A percentile compares a stretch with the other conserved stretches of the same genome.
phyloP scores from a whole-genome alignment of 768 basidiomycete genomes.

The Phlebiopsis flavidoalba region DNA sequence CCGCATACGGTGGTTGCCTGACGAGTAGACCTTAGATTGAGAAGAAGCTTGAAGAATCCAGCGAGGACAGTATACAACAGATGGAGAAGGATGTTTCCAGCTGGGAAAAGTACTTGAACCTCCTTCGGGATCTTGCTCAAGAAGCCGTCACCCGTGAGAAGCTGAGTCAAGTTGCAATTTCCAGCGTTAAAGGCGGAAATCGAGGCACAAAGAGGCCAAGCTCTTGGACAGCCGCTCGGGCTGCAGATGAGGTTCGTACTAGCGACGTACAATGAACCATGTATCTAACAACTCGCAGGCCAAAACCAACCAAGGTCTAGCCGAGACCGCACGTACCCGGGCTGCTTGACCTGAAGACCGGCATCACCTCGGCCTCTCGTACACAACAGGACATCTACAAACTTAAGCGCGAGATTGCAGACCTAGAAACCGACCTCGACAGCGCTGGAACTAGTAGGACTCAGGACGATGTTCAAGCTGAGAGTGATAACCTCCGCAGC shows the following conservation, averaged over 20 bases:
- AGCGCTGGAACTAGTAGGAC: constrained; percentile 76
- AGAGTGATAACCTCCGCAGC: constrained; percentile 58
- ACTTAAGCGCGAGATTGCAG: constrained; percentile 54
- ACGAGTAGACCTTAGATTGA: constrained; percentile 43
- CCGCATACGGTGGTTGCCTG: too few relatives aligned
- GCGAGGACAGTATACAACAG: constrained; percentile 40
- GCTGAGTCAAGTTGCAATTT: constrained; percentile 56
- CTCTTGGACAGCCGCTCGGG: constrained; percentile 45
- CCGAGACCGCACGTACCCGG: too few relatives aligned
- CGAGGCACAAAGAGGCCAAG: constrained; percentile 45
- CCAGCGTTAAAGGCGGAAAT: constrained; percentile 62
- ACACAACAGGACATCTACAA: constrained; percentile 54
- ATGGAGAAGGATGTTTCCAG: constrained; percentile 41
- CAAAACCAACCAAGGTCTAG: too few relatives aligned
- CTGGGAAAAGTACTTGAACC: constrained; percentile 58
- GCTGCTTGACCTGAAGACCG: too few relatives aligned
- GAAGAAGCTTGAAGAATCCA: constrained; percentile 52
- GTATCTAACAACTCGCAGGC: too few relatives aligned
- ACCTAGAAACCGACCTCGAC: constrained; percentile 65
- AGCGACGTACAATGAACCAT: too few relatives aligned
- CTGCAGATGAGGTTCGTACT: constrained; percentile 59
- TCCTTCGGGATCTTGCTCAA: constrained; percentile 56
- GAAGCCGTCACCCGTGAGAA: constrained; percentile 48
- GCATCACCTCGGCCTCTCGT: constrained; percentile 35
- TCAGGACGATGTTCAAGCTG: constrained; percentile 76